phyloP scores from a whole-genome alignment of 2,329 filamentous ascomycete species.

The Paracamarosporium sp. region DNA sequence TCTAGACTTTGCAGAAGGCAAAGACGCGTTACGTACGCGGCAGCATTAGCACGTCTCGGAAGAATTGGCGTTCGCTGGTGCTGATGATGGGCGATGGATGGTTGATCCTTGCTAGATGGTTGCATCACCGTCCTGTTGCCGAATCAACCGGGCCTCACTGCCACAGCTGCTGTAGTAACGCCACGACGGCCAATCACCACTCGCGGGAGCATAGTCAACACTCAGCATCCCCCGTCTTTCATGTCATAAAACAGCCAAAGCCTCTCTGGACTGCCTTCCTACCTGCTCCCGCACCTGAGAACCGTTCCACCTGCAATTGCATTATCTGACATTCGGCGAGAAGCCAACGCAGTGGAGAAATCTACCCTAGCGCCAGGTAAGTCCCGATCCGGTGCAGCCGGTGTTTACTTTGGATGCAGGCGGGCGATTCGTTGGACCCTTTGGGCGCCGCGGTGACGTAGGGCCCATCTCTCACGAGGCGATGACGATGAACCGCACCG shows the following conservation, averaged over 20 bases:
- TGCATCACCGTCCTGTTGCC: conserved; percentile 16
- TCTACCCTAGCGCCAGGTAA: conserved; percentile 13
- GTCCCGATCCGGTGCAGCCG: conserved; percentile 17
- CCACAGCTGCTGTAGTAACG: conserved; percentile 23
- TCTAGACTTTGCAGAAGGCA: not conserved
- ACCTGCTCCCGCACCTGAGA: not conserved
- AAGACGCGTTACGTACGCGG: not conserved
- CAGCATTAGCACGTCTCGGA: not conserved
- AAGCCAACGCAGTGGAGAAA: not conserved
- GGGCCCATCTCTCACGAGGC: conserved; percentile 2
- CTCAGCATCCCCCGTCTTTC: not conserved
- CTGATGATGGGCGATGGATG: not conserved
- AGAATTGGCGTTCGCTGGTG: not conserved
- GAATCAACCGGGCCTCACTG: conserved; percentile 18
- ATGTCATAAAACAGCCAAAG: not conserved
- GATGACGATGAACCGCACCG: conserved; percentile 23
- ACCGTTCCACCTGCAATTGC: not conserved
- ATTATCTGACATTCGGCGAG: not conserved
- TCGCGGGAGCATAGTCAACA: not conserved
- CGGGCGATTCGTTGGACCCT: not conserved
- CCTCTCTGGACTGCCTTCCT: not conserved
- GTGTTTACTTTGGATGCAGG: not conserved
- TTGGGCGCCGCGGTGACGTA: conserved; percentile 25
- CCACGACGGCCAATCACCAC: conserved; percentile 7
- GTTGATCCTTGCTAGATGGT: not conserved